Conservation (phyloP, 1,139 yeast genomes). For the Geotrichum bryndzae region DNA sequence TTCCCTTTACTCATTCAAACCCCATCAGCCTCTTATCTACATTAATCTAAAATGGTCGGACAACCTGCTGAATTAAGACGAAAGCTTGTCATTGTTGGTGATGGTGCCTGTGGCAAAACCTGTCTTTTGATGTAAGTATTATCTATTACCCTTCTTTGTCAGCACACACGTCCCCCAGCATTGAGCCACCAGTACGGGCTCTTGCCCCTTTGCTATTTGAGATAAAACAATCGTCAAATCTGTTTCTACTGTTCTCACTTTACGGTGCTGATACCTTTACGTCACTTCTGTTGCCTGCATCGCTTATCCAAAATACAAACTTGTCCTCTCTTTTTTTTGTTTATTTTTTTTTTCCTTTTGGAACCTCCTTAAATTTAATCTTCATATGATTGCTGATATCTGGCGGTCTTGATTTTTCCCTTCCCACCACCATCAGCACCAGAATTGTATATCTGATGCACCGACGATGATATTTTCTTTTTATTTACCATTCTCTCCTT, state of each 20-base stretch:
- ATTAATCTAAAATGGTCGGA: slow-evolving; percentile 28
- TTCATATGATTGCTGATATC: neutral
- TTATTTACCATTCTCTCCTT: neutral
- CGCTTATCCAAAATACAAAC: neutral
- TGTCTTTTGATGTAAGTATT: slow-evolving; percentile 37
- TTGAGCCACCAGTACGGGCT: neutral
- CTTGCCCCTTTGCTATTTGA: neutral
- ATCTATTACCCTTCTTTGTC: neutral
- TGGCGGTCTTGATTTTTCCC: neutral
- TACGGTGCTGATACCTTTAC: neutral
- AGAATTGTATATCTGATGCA: neutral
- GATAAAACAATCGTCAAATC: neutral
- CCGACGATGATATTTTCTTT: neutral
- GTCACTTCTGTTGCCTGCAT: neutral
- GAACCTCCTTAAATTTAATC: slow-evolving; percentile 1
- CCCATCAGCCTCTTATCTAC: slow-evolving; percentile 9
- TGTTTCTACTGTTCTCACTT: neutral
- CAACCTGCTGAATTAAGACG: slow-evolving; percentile 42
- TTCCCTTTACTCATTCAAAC: neutral
- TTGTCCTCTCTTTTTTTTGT: neutral
- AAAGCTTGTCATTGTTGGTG: slow-evolving; percentile 88
- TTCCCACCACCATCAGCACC: neutral
- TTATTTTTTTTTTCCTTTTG: slow-evolving; percentile 7
- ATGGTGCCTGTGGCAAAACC: slow-evolving; percentile 94
- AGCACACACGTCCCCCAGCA: neutral